phyloP scores from a whole-genome alignment of 2,329 filamentous ascomycete species.

The Nigrospora sphaerica region DNA sequence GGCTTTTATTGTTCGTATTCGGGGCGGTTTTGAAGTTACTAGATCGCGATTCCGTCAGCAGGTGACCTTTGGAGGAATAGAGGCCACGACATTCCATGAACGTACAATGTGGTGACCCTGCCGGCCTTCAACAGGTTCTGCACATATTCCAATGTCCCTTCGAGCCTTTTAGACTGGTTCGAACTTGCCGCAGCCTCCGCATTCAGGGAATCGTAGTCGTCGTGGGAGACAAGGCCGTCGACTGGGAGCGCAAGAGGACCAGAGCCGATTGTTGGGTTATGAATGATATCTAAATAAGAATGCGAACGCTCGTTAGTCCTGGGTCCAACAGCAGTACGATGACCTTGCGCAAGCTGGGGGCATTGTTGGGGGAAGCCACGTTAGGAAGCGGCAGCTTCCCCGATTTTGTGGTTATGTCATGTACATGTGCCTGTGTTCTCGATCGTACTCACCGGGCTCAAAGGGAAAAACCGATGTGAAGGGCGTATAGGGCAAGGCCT shows the following conservation, averaged over 20 bases:
- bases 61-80: background rate
- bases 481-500: conserved; percentile 76
- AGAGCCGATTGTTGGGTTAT: conserved; percentile 54
- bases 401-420: no score
- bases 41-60: background rate
- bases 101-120: conserved; percentile 64
- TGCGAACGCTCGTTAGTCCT: background rate
- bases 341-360: background rate
- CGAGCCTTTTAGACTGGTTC: conserved; percentile 56
- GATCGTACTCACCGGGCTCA: conserved; percentile 53
- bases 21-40: conserved; percentile 47
- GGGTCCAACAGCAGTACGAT: background rate
- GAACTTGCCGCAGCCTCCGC: conserved; percentile 52
- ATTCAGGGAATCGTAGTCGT: conserved; percentile 63
- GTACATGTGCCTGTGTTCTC: background rate
- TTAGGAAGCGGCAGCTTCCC: background rate
- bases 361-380: background rate
- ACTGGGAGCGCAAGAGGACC: conserved; percentile 45
- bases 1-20: conserved; percentile 16
- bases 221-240: conserved; percentile 40
- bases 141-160: conserved; percentile 67
- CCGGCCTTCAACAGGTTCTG: conserved; percentile 65
- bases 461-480: conserved; percentile 76
- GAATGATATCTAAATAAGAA: conserved; percentile 54
- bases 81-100: background rate